These are phyloP conservation scores for Helotiales sp. DNA, from an alignment of 2,329 filamentous ascomycete species.

Conservation along the genomic window DNA sequence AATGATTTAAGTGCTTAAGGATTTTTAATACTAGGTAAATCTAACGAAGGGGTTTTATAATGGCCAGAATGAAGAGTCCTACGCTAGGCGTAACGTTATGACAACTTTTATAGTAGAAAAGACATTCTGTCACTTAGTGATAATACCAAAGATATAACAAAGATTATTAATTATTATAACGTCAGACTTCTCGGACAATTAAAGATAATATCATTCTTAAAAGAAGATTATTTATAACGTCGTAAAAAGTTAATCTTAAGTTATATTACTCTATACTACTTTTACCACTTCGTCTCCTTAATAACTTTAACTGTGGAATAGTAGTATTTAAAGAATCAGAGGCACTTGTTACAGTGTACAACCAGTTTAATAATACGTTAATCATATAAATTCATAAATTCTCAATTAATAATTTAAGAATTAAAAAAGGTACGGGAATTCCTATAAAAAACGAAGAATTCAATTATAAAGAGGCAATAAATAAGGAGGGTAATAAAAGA, in stretches of 20 bases:
- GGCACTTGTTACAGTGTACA: not conserved
- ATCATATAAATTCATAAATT: not conserved
- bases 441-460: not conserved
- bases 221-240: not conserved
- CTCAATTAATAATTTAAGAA: not conserved
- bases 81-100: not conserved
- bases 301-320: not conserved
- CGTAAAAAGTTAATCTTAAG: not conserved
- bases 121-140: not conserved
- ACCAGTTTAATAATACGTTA: not conserved
- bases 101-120: not conserved
- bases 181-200: not conserved
- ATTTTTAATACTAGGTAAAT: not conserved
- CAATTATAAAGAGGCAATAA: not conserved
- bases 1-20: not conserved
- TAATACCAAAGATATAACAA: not conserved
- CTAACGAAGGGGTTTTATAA: not conserved
- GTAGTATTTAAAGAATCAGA: not conserved
- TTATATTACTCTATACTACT: not conserved
- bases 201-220: not conserved
- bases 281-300: not conserved
- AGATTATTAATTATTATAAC: not conserved
- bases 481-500: not conserved
- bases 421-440: slow-evolving; percentile 1
- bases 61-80: not conserved